phyloP scores from a whole-genome alignment of 768 basidiomycete species.

The Sporobolomyces pararoseus region DNA sequence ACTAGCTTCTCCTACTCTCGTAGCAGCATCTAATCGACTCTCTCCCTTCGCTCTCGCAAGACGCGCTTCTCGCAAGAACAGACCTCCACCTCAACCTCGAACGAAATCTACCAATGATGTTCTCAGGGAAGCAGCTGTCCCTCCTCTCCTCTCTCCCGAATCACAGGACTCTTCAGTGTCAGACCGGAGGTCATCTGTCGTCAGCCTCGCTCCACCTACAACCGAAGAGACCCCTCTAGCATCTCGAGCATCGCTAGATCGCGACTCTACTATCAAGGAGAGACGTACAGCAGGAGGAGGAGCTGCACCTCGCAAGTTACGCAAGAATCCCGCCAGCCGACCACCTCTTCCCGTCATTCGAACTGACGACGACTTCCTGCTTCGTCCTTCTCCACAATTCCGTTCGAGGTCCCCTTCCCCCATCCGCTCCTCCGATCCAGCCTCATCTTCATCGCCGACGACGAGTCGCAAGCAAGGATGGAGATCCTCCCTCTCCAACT shows the following conservation, averaged over 20 bases:
- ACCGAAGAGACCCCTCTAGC: slow-evolving; percentile 2
- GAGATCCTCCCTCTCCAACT: slow-evolving; percentile 6
- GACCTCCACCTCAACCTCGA: slow-evolving; percentile 1
- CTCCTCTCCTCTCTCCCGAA: slow-evolving; percentile 3
- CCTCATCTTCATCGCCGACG: not conserved
- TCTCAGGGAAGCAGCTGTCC: not conserved
- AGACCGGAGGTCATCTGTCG: not conserved
- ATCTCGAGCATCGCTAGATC: not conserved
- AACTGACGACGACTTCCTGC: slow-evolving; percentile 28
- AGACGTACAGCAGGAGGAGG: too few species aligned
- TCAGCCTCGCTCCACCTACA: not conserved
- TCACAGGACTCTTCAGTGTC: not conserved
- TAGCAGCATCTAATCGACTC: not conserved
- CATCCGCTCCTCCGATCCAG: not conserved
- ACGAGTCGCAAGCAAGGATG: not conserved
- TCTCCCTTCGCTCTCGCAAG: slow-evolving; percentile 23
- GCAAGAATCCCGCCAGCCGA: not conserved
- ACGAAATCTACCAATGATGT: slow-evolving; percentile 20
- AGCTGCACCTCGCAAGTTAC: slow-evolving; percentile 18
- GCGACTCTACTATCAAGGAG: slow-evolving; percentile 27
- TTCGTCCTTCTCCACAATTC: slow-evolving; percentile 3
- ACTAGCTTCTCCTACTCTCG: slow-evolving; percentile 13
- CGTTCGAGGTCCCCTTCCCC: not conserved
- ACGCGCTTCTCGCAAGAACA: not conserved
- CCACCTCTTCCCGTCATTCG: slow-evolving; percentile 10